Evolutionary conservation across 495 filamentous ascomycete genomes (phyloP), one percentile per base, ranked within the genome.

Genomic region (Xylaria scruposa): DNA sequence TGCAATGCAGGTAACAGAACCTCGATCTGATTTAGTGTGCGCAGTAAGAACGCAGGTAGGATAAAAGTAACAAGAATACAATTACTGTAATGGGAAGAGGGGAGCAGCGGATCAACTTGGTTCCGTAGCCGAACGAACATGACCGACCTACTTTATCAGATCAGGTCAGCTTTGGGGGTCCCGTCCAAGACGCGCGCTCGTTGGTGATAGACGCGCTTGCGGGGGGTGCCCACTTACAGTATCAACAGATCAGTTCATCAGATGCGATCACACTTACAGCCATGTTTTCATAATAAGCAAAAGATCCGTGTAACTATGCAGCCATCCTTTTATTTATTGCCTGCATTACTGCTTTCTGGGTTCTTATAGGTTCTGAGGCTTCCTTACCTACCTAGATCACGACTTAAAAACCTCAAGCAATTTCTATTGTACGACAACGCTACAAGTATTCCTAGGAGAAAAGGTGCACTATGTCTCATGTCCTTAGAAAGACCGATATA

Each of bases 1-100:
- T 67, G 64, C 64, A 67, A 67, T 54, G 64, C 64, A 67, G 47
- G 64, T 67, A 31, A 66, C 26, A 4, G 29, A 8, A 40, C 58
- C 54, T 58, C 24, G 54, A 58, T 58, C 54, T 26, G 49, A 58
- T 31, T 58, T 58, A 58, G 24, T 38, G 12, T 17, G 24, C 31
- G 29, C 49, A 33, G 54, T 8, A 38, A 59, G 56, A 59, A 29
- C 24, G 3, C 1, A 58, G 53, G 13, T 17, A 33, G 19, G 17
- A 46, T 46, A 46, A 46, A 49, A 49, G 46, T 19, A n/a, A n/a
- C n/a, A n/a, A n/a, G 17, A n/a, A n/a, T 46, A 47, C 17, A 33
- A 21, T n/a, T 13, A 17, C 38, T 42, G 38, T 42, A 19, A 29
- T 24, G 24, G 3, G 33, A 24, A 26, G 64, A 40, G 64, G 64